Evolutionary conservation across 1,139 yeast species (phyloP), one percentile per base, ranked within the genome.

Genomic region (Geotrichum fermentans): DNA sequence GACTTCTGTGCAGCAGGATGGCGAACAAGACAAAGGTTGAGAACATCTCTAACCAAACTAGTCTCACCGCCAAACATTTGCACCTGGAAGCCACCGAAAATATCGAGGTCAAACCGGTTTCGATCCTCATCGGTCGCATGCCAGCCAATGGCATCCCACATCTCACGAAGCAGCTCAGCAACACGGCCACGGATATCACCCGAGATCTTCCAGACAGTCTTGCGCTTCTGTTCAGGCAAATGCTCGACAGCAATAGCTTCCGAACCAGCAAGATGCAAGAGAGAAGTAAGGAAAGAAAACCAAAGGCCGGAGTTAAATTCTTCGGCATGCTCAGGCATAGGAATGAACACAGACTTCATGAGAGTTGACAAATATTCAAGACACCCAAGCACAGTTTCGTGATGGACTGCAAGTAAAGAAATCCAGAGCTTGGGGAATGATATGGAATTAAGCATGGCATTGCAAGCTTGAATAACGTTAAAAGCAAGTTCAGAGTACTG

Each of bases 131-230:
- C 73, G 35, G 78, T 70, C 0, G 86, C 77, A 13, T 79, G 79
- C 82, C 83, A 77, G 10, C 90, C 94, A 51, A 87, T 73, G 10
- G 77, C 70, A 55, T 82, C 83, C 96, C 96, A 88, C 30, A 81
- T 76, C 51, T 74, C 77, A 51, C 74, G 73, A 14, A 87, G 60
- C 47, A 85, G 67, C 17, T 57, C 60, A 0, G 89, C 80, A 38
- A 83, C 74, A 54, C 84, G 70, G 26, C 75, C 74, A 56, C 95
- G 74, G 55, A 86, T 69, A 57, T 79, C 81, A 11, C 80, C 81
- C 1, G 89, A 76, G 43, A 87, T 78, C 51, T 73, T 73, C 66
- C 70, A 71, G 57, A 89, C 80, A 0, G 90, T 90, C 58, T 80
- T 81, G 61, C 83, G 75, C 43, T 94, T 89, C 48, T 85, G 80